These are phyloP conservation scores for Saussurea involucrata DNA, from an alignment of 129 eudicot species.

Conservation along the genomic window DNA sequence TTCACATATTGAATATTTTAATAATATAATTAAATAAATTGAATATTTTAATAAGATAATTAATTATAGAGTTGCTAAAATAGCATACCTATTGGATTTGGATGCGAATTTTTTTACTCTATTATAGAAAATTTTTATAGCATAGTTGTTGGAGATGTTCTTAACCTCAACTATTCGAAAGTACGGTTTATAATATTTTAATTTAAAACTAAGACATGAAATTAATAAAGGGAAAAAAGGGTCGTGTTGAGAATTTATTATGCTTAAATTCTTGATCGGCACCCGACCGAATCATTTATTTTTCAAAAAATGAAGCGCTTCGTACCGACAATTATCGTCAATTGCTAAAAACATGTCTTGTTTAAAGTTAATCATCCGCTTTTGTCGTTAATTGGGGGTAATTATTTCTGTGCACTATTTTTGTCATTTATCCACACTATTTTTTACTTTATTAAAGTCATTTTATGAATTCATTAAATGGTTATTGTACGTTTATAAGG, in stretches of 20 bases:
- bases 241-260: not conserved
- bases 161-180: no score
- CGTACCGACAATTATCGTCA: slow-evolving; percentile 17
- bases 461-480: no score
- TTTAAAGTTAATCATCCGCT: slow-evolving; percentile 1
- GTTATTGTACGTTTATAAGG: no score
- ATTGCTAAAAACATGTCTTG: slow-evolving; percentile 14
- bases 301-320: not conserved
- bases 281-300: slow-evolving; percentile 19
- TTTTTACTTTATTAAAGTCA: not conserved
- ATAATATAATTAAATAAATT: no score
- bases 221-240: not conserved
- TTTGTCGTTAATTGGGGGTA: not conserved
- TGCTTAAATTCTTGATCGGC: not conserved
- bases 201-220: not conserved
- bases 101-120: no score
- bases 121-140: no score
- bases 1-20: no score
- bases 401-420: not conserved
- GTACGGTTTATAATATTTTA: not conserved
- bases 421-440: not conserved
- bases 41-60: no score
- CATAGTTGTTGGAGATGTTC: no score
- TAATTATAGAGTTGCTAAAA: no score
- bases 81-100: no score